phyloP scores from a whole-genome alignment of 208 protist species.

The Trypanosomatidae sp. region DNA sequence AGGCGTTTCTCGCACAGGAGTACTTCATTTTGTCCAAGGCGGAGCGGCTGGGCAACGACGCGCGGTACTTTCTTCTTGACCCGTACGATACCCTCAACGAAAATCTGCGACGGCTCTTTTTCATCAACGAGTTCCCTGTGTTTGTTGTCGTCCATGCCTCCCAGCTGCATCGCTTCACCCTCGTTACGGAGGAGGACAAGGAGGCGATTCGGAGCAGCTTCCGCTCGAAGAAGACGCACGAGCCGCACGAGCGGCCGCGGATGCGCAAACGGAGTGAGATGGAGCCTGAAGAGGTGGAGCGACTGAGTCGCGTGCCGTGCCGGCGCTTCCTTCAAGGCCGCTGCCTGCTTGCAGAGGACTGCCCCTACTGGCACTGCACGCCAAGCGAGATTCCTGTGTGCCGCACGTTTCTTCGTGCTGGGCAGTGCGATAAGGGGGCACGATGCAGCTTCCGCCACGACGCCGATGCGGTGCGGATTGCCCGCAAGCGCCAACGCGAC shows the following conservation, averaged over 20 bases:
- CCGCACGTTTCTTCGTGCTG: slow-evolving; percentile 49
- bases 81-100: slow-evolving; percentile 67
- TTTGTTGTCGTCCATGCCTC: slow-evolving; percentile 62
- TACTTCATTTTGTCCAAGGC: slow-evolving; percentile 62
- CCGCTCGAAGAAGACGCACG: slow-evolving; percentile 21
- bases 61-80: slow-evolving; percentile 66
- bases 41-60: slow-evolving; percentile 60
- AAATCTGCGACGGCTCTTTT: slow-evolving; percentile 76
- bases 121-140: slow-evolving; percentile 87
- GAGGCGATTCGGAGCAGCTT: slow-evolving; percentile 73
- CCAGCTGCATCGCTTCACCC: slow-evolving; percentile 33
- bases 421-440: slow-evolving; percentile 54
- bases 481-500: slow-evolving; percentile 33
- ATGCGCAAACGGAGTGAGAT: slow-evolving; percentile 47
- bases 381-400: slow-evolving; percentile 67
- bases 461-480: slow-evolving; percentile 32
- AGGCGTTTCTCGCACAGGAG: slow-evolving; percentile 37
- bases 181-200: slow-evolving; percentile 80
- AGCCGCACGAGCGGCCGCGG: slow-evolving; percentile 31
- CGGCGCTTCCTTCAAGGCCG: slow-evolving; percentile 58
- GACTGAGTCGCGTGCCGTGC: slow-evolving; percentile 54
- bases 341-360: slow-evolving; percentile 52
- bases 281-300: slow-evolving; percentile 43
- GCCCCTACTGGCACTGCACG: slow-evolving; percentile 80
- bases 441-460: slow-evolving; percentile 84